These are phyloP conservation scores for Didymella pinodella DNA, from an alignment of 2,329 filamentous ascomycete genomes.

Conservation along the genomic window DNA sequence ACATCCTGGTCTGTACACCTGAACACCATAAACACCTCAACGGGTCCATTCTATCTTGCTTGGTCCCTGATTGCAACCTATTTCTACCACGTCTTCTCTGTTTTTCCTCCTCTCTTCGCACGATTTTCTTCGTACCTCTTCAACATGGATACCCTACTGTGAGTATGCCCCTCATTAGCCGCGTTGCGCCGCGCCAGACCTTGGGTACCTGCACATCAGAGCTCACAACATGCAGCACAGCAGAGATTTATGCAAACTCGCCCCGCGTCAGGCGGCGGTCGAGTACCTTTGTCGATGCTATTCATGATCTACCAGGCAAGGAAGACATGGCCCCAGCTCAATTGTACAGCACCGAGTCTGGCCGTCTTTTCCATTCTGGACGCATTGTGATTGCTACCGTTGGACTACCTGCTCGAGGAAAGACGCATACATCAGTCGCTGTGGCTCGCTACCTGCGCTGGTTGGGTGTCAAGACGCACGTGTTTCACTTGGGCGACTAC, in stretches of 20 bases:
- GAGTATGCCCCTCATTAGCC: constrained; percentile 50
- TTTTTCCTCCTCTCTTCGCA: constrained; percentile 14
- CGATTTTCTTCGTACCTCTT: constrained; percentile 15
- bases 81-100: constrained; percentile 10
- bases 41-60: constrained; percentile 19
- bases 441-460: constrained; percentile 93
- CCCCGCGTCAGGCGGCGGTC: constrained; percentile 90
- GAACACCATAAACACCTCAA: constrained; percentile 29
- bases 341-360: constrained; percentile 97
- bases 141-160: constrained; percentile 69
- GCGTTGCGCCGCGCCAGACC: constrained; percentile 4
- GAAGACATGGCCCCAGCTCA: constrained; percentile 90
- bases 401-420: constrained; percentile 90
- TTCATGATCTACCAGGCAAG: constrained; percentile 89
- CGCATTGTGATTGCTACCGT: constrained; percentile 98
- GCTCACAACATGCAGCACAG: constrained; percentile 67
- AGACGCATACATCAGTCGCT: constrained; percentile 98
- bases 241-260: constrained; percentile 89
- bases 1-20: constrained; percentile 24
- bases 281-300: constrained; percentile 95
- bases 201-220: constrained; percentile 4
- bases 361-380: constrained; percentile 94
- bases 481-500: constrained; percentile 97
- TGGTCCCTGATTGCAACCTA: constrained; percentile 12
- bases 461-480: constrained; percentile 97